Conservation (phyloP, 2,329 filamentous ascomycete genomes). For the Emergomyces africanus region DNA sequence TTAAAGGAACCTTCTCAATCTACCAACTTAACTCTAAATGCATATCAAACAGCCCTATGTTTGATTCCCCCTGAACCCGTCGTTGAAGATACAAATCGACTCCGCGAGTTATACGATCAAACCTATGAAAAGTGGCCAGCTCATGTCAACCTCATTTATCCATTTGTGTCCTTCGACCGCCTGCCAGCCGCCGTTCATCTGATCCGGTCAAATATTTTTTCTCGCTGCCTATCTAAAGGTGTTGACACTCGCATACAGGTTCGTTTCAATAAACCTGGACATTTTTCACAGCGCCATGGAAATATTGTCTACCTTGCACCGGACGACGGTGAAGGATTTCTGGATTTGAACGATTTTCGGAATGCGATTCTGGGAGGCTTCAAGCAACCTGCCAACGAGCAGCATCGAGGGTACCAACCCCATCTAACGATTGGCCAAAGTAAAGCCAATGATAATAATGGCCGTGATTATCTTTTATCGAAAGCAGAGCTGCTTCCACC, state of each 20-base stretch:
- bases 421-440: slow-evolving; percentile 53
- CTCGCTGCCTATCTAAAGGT: slow-evolving; percentile 6
- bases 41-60: slow-evolving; percentile 49
- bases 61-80: slow-evolving; percentile 41
- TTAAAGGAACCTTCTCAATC: background rate
- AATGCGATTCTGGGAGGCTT: slow-evolving; percentile 26
- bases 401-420: slow-evolving; percentile 24
- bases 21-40: slow-evolving; percentile 17
- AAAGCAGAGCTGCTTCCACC: slow-evolving; percentile 40
- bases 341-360: slow-evolving; percentile 24
- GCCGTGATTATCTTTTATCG: slow-evolving; percentile 40
- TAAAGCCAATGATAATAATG: slow-evolving; percentile 31
- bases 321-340: background rate
- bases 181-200: slow-evolving; percentile 34
- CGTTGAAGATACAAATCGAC: slow-evolving; percentile 38
- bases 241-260: background rate
- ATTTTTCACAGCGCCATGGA: slow-evolving; percentile 38
- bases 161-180: slow-evolving; percentile 42
- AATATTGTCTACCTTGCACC: slow-evolving; percentile 37
- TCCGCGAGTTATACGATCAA: slow-evolving; percentile 52
- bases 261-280: slow-evolving; percentile 29
- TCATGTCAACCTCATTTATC: slow-evolving; percentile 55
- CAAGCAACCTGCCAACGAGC: slow-evolving; percentile 13
- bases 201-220: slow-evolving; percentile 28
- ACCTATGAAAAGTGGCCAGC: slow-evolving; percentile 51